phyloP scores from a whole-genome alignment of 2,329 filamentous ascomycete genomes.

The Xylariales sp. region DNA sequence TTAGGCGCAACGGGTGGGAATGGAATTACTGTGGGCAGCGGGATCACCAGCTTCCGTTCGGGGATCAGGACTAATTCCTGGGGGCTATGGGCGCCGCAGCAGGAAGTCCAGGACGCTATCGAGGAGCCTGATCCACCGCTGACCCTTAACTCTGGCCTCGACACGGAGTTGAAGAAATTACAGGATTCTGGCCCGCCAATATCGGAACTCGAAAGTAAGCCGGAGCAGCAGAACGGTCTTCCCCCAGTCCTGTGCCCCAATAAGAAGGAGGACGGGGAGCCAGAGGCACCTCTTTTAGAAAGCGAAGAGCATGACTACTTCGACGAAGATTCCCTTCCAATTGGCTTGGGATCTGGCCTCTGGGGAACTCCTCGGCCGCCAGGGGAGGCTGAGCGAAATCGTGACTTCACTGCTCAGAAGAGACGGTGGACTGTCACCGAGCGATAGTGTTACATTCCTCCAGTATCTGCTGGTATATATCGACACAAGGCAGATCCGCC shows the following conservation, averaged over 20 bases:
- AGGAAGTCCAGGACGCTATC: slow-evolving; percentile 19
- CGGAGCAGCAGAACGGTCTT: slow-evolving; percentile 2
- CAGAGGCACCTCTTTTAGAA: background rate
- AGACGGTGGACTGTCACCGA: slow-evolving; percentile 54
- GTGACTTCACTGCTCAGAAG: slow-evolving; percentile 44
- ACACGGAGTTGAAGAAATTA: slow-evolving; percentile 19
- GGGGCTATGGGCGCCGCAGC: slow-evolving; percentile 43
- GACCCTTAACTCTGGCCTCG: slow-evolving; percentile 47
- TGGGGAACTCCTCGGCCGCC: slow-evolving; percentile 41
- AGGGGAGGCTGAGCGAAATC: slow-evolving; percentile 39
- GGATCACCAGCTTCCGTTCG: slow-evolving; percentile 16
- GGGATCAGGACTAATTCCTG: slow-evolving; percentile 37
- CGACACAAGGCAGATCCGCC: too few relatives aligned
- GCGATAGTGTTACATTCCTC: slow-evolving; percentile 17
- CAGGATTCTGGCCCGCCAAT: too few relatives aligned
- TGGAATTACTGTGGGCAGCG: slow-evolving; percentile 36
- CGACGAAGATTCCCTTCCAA: slow-evolving; percentile 28
- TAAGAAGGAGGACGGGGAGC: too few relatives aligned
- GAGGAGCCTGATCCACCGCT: slow-evolving; percentile 28
- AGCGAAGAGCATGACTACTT: slow-evolving; percentile 23
- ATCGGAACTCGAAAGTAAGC: too few relatives aligned
- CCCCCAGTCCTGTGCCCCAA: too few relatives aligned
- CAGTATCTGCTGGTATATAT: background rate
- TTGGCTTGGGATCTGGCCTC: slow-evolving; percentile 35
- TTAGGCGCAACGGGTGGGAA: slow-evolving; percentile 23